Percentiles rank a stretch among this genome's conserved stretches.
Conservation (phyloP, 345 rosid species). For the Melastoma malabathricum region DNA sequence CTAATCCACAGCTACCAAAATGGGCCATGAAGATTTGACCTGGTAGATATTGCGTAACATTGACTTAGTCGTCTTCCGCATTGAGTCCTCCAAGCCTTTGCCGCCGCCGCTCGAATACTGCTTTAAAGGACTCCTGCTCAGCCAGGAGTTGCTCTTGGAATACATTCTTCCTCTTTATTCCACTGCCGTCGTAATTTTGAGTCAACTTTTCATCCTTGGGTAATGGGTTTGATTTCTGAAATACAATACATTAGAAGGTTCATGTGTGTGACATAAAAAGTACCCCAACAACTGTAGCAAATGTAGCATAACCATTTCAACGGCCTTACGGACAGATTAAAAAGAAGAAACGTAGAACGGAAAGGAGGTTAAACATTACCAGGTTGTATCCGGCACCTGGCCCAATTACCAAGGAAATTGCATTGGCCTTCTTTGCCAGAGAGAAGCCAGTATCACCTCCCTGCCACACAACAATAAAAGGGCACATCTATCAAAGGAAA, state of each 20-base stretch:
- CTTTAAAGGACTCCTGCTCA: slow-evolving; percentile 77
- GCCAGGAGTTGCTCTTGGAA: slow-evolving; percentile 75
- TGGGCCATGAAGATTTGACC: too few relatives aligned
- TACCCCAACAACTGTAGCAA: background rate
- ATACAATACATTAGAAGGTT: background rate
- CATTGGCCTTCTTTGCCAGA: slow-evolving; percentile 46
- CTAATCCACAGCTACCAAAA: too few relatives aligned
- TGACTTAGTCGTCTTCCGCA: slow-evolving; percentile 28
- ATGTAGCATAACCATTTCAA: background rate
- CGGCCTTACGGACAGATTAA: background rate
- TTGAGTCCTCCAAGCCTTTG: slow-evolving; percentile 38
- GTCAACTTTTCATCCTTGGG: slow-evolving; percentile 25
- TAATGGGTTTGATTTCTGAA: slow-evolving; percentile 70
- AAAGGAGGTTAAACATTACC: slow-evolving; percentile 18
- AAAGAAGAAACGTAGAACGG: background rate
- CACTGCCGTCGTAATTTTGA: slow-evolving; percentile 19
- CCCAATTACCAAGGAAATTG: slow-evolving; percentile 61
- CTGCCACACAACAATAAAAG: slow-evolving; percentile 14
- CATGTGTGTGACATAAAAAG: background rate
- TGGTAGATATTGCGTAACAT: too few relatives aligned
- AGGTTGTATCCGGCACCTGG: slow-evolving; percentile 86
- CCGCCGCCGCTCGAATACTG: slow-evolving; percentile 60
- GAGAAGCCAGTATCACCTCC: slow-evolving; percentile 66
- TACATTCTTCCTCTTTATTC: slow-evolving; percentile 33
- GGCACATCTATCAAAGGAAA: background rate